Conservation (phyloP, 345 rosid genomes). For the Raphanus raphanistrum region DNA sequence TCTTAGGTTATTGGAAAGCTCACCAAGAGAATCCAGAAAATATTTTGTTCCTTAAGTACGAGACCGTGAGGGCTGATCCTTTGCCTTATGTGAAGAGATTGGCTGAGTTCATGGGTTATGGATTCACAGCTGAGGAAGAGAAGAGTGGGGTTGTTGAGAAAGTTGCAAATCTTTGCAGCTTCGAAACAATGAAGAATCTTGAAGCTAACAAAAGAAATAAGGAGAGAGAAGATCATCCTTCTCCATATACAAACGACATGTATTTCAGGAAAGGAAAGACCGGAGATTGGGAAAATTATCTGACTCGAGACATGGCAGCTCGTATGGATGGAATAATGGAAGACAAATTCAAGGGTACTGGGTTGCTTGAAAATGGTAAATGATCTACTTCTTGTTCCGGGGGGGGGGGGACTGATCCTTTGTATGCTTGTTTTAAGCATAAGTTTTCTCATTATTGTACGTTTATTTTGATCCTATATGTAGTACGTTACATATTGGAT, state of each 20-base stretch:
- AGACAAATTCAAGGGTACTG: background rate
- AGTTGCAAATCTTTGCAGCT: background rate
- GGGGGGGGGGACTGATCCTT: background rate
- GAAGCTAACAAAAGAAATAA: background rate
- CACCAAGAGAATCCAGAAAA: background rate
- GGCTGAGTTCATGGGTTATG: background rate
- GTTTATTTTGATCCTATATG: background rate
- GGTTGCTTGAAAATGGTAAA: background rate
- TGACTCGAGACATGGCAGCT: background rate
- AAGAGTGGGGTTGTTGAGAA: no score
- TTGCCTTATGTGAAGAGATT: background rate
- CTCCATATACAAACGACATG: background rate
- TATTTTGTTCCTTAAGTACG: no score
- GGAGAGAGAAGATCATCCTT: background rate
- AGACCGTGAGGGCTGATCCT: background rate
- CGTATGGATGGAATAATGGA: background rate
- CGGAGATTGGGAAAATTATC: background rate
- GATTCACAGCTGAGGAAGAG: no score
- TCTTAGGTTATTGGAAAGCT: background rate
- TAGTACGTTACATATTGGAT: background rate
- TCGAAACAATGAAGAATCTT: background rate
- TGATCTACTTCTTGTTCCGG: no score
- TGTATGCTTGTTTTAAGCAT: background rate
- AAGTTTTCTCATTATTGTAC: background rate
- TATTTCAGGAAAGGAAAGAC: background rate